A percentile compares a stretch with the other conserved stretches of the same genome.
These are phyloP conservation scores for Plasmopara viticola DNA, from an alignment of 352 stramenopile species.

Conservation along the genomic window DNA sequence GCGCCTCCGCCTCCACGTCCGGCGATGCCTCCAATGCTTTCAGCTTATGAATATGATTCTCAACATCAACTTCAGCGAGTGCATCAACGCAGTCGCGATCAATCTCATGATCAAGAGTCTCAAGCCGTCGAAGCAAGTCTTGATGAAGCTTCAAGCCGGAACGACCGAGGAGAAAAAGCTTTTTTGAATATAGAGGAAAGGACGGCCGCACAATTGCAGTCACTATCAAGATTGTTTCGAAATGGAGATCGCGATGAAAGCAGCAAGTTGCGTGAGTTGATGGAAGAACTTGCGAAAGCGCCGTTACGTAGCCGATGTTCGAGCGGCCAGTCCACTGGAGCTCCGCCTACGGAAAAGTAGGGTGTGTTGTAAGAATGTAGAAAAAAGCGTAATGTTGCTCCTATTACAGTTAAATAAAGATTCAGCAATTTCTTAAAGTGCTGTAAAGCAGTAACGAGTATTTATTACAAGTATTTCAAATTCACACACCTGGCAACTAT, in stretches of 20 bases:
- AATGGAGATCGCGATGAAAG: slow-evolving; percentile 35
- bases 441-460: no score
- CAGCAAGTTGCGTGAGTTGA: slow-evolving; percentile 50
- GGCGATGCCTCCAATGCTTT: slow-evolving; percentile 6
- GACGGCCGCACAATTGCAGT: slow-evolving; percentile 2
- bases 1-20: slow-evolving; percentile 15
- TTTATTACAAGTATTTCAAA: no score
- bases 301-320: slow-evolving; percentile 45
- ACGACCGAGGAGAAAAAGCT: slow-evolving; percentile 5
- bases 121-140: slow-evolving; percentile 1
- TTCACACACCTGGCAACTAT: no score
- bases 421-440: no score
- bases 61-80: slow-evolving; percentile 33
- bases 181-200: neutral
- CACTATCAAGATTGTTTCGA: slow-evolving; percentile 1
- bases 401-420: no score
- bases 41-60: slow-evolving; percentile 35
- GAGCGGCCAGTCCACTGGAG: slow-evolving; percentile 47
- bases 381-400: no score
- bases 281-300: slow-evolving; percentile 42
- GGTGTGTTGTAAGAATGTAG: no score
- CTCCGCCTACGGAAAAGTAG: slow-evolving; percentile 39
- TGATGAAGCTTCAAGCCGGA: slow-evolving; percentile 7
- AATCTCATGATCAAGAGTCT: slow-evolving; percentile 2
- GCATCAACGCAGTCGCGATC: slow-evolving; percentile 22